Evolutionary conservation across 768 basidiomycete species (phyloP).

Genomic region (Hirschioporus abietinus): DNA sequence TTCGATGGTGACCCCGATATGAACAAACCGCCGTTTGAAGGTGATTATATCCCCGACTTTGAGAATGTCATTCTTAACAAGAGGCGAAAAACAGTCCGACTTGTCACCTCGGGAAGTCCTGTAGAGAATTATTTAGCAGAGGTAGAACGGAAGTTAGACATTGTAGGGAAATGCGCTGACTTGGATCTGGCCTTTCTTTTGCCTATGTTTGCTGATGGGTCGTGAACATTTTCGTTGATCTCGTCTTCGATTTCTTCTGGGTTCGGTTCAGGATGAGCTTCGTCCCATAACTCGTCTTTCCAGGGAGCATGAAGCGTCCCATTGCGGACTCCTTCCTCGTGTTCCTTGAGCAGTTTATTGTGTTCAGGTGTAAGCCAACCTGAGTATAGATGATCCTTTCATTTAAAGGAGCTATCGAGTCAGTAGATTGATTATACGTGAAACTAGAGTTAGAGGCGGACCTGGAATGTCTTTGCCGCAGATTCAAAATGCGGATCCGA

Average conservation of each 20-base stretch:
- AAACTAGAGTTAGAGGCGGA: constrained; percentile 5
- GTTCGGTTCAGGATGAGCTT: constrained; percentile 28
- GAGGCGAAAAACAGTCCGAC: constrained; percentile 25
- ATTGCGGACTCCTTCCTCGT: constrained; percentile 35
- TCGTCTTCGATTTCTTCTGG: constrained; percentile 11
- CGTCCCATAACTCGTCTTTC: constrained; percentile 61
- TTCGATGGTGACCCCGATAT: constrained; percentile 36
- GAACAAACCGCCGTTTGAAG: constrained; percentile 44
- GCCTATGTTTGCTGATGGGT: constrained; percentile 2
- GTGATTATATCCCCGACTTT: constrained; percentile 50
- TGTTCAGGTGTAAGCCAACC: constrained; percentile 46
- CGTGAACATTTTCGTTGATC: neutral
- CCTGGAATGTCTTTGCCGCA: constrained; percentile 44
- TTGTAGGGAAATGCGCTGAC: constrained; percentile 29
- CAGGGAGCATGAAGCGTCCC: constrained; percentile 50
- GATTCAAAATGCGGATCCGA: constrained; percentile 48
- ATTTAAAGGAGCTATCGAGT: neutral
- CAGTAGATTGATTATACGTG: too few species aligned
- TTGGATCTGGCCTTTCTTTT: constrained; percentile 9
- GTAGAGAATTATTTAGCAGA: neutral
- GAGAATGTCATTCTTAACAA: constrained; percentile 41
- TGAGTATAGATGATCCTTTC: constrained; percentile 49
- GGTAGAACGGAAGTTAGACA: constrained; percentile 2
- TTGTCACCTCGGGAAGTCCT: constrained; percentile 40
- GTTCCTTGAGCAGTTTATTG: constrained; percentile 34